These are phyloP conservation scores for Fusarium pseudograminearum DNA, from an alignment of 2,329 filamentous ascomycete species.

Conservation along the genomic window DNA sequence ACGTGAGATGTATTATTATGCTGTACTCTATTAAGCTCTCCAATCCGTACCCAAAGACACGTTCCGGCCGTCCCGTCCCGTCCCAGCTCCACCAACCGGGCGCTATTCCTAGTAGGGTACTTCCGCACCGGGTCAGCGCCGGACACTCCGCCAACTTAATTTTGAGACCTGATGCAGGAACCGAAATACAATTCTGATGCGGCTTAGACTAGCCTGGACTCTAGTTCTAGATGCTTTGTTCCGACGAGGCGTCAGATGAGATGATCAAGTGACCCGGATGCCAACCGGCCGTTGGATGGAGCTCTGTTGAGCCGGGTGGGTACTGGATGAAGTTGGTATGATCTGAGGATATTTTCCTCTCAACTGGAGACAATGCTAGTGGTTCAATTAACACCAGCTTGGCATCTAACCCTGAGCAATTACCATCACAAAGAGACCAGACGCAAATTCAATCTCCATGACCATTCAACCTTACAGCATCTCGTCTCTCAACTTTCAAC, in stretches of 20 bases:
- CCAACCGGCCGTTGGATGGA: background rate
- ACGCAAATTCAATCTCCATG: background rate
- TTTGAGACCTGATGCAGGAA: constrained; percentile 14
- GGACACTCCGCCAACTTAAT: background rate
- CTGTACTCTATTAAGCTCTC: background rate
- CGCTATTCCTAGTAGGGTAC: constrained; percentile 29
- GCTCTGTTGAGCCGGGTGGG: background rate
- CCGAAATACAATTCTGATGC: background rate
- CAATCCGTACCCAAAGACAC: background rate
- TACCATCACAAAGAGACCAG: background rate
- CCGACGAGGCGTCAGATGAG: background rate
- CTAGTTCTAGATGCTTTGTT: background rate
- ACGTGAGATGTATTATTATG: background rate
- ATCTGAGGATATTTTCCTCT: background rate
- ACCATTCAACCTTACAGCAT: background rate
- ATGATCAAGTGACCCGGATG: constrained; percentile 18
- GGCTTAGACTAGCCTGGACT: background rate
- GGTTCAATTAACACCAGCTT: background rate
- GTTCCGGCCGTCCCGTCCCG: constrained; percentile 15
- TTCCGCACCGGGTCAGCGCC: constrained; percentile 24
- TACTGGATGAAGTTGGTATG: background rate
- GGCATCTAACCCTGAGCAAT: background rate
- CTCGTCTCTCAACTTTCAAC: constrained; percentile 10
- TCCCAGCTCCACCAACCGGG: constrained; percentile 12
- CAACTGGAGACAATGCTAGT: background rate